phyloP scores from a whole-genome alignment of 2,329 filamentous ascomycete genomes.

The Neophaeococcomyces aloes region DNA sequence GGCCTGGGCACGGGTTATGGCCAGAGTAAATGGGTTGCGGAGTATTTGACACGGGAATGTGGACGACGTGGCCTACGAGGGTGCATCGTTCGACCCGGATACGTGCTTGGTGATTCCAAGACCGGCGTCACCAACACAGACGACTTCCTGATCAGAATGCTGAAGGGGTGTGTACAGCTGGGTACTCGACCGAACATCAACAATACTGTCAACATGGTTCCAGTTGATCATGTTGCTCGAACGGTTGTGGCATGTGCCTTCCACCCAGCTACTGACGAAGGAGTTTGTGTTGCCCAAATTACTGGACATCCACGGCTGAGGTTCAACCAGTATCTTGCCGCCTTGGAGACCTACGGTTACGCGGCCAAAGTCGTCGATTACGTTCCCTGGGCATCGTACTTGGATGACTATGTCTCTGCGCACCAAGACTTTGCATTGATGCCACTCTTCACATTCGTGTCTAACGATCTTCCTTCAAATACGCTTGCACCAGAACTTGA shows the following conservation, averaged over 20 bases:
- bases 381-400: conserved; percentile 53
- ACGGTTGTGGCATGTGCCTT: conserved; percentile 66
- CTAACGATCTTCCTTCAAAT: conserved; percentile 56
- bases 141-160: conserved; percentile 78
- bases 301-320: conserved; percentile 68
- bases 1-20: conserved; percentile 82
- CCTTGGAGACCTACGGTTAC: conserved; percentile 64
- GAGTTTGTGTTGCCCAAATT: conserved; percentile 60
- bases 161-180: conserved; percentile 81
- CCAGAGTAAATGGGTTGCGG: conserved; percentile 76
- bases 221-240: conserved; percentile 72
- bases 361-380: conserved; percentile 57
- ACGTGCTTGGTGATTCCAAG: conserved; percentile 63
- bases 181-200: conserved; percentile 60
- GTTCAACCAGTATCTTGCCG: conserved; percentile 66
- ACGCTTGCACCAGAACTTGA: conserved; percentile 65
- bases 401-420: conserved; percentile 58
- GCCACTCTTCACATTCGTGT: conserved; percentile 65
- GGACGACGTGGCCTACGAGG: conserved; percentile 65
- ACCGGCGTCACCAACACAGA: conserved; percentile 69
- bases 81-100: conserved; percentile 70
- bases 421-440: conserved; percentile 57
- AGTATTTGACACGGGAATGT: conserved; percentile 65
- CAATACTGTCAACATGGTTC: conserved; percentile 84
- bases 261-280: conserved; percentile 40